Conservation (phyloP, 805 yeast genomes). For the Ogataea haglerorum region DNA sequence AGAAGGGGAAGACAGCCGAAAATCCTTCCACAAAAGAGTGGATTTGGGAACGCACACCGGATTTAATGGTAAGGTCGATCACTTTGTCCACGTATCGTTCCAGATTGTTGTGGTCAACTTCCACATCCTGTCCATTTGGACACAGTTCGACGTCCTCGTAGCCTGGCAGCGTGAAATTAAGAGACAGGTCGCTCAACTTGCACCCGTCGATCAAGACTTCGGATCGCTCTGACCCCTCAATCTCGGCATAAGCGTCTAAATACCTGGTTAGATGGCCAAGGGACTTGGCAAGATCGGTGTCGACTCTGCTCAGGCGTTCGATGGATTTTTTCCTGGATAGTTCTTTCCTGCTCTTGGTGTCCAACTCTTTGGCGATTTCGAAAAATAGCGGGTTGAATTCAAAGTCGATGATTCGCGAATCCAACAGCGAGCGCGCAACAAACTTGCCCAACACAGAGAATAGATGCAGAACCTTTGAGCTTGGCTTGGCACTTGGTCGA, state of each 20-base stretch:
- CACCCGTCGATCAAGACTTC: constrained; percentile 23
- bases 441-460: constrained; percentile 76
- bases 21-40: constrained; percentile 75
- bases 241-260: constrained; percentile 24
- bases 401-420: constrained; percentile 84
- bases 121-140: constrained; percentile 49
- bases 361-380: constrained; percentile 45
- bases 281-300: constrained; percentile 56
- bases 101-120: constrained; percentile 52
- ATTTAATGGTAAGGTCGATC: constrained; percentile 53
- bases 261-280: constrained; percentile 47
- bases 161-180: constrained; percentile 79
- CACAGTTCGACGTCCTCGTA: constrained; percentile 55
- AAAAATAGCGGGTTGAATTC: constrained; percentile 71
- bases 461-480: constrained; percentile 41
- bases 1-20: constrained; percentile 75
- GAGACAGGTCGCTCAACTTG: constrained; percentile 50
- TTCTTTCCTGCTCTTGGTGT: constrained; percentile 6
- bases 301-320: constrained; percentile 47
- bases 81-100: constrained; percentile 55
- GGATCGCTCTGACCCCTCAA: constrained; percentile 9
- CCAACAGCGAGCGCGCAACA: constrained; percentile 81
- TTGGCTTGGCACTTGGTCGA: constrained; percentile 40
- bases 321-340: constrained; percentile 25
- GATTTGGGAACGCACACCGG: constrained; percentile 65